Conservation (phyloP, 129 eudicot genomes). For the Logfia minima region DNA sequence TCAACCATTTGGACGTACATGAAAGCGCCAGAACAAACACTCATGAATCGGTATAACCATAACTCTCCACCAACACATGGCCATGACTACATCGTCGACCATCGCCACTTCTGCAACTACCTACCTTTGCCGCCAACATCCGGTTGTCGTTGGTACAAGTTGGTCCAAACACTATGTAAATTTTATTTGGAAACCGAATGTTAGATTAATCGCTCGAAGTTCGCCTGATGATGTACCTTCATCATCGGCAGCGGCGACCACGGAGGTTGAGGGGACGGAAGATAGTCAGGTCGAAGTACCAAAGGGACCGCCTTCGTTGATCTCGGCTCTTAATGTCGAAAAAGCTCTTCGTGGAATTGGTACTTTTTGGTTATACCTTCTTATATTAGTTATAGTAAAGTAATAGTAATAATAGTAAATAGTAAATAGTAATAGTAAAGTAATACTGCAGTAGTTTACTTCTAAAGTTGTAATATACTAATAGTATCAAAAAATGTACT, state of each 20-base stretch:
- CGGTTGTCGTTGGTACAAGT: background rate
- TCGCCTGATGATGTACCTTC: slow-evolving; percentile 32
- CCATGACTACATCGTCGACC: slow-evolving; percentile 38
- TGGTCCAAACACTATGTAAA: slow-evolving; percentile 8
- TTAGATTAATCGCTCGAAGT: slow-evolving; percentile 22
- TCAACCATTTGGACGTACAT: slow-evolving; percentile 18
- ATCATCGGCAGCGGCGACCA: slow-evolving; percentile 17
- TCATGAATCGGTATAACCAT: slow-evolving; percentile 6
- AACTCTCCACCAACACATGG: background rate
- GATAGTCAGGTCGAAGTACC: slow-evolving; percentile 52
- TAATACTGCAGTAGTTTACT: no score
- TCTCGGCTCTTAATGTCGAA: slow-evolving; percentile 77
- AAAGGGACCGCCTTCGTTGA: slow-evolving; percentile 56
- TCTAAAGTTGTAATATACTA: no score
- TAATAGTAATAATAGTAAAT: no score
- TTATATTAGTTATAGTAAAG: no score
- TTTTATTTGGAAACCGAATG: slow-evolving; percentile 3
- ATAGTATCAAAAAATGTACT: no score
- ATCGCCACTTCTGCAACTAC: slow-evolving; percentile 29
- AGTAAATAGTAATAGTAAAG: no score
- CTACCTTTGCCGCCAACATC: slow-evolving; percentile 21
- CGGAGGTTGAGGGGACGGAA: slow-evolving; percentile 22
- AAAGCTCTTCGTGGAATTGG: slow-evolving; percentile 83
- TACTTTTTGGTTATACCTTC: slow-evolving; percentile 11
- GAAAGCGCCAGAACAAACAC: background rate